These are phyloP conservation scores for Didymosphaeria variabile DNA, from an alignment of 2,329 filamentous ascomycete species.

Conservation along the genomic window DNA sequence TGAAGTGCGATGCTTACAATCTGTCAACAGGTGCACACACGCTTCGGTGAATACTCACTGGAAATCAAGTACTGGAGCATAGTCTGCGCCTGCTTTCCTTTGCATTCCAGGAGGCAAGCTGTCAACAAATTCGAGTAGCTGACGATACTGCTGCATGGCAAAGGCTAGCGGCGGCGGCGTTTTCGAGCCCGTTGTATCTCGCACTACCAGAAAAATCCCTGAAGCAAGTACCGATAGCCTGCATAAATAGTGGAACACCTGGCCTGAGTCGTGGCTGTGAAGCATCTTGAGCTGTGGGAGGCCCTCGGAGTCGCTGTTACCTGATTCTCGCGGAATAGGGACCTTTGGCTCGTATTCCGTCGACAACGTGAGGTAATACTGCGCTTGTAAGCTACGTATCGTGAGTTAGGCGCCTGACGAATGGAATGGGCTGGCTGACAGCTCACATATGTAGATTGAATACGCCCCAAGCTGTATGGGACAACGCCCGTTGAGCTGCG, in stretches of 20 bases:
- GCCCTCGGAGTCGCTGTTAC: neutral
- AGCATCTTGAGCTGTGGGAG: neutral
- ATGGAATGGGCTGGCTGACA: constrained; percentile 8
- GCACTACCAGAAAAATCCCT: neutral
- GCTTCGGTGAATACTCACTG: neutral
- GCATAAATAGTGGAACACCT: constrained; percentile 6
- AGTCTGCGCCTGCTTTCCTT: neutral
- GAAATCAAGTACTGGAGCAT: constrained; percentile 11
- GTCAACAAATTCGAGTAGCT: constrained; percentile 11
- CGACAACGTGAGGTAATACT: constrained; percentile 7
- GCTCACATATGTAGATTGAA: constrained; percentile 16
- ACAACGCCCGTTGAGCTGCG: constrained; percentile 7
- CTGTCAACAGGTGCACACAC: neutral
- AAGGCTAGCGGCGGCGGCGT: constrained; percentile 15
- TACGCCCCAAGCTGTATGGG: constrained; percentile 16
- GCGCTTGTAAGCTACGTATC: constrained; percentile 8
- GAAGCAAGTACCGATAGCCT: constrained; percentile 10
- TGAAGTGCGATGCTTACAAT: constrained; percentile 11
- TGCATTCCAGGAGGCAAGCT: constrained; percentile 5
- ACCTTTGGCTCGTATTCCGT: constrained; percentile 6
- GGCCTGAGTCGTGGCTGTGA: neutral
- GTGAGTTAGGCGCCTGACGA: constrained; percentile 7
- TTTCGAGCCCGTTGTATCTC: neutral
- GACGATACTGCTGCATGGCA: constrained; percentile 9
- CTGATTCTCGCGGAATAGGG: neutral